Evolutionary conservation across 2,329 filamentous ascomycete genomes (phyloP).

Genomic region (Daldinia eschscholtzii): DNA sequence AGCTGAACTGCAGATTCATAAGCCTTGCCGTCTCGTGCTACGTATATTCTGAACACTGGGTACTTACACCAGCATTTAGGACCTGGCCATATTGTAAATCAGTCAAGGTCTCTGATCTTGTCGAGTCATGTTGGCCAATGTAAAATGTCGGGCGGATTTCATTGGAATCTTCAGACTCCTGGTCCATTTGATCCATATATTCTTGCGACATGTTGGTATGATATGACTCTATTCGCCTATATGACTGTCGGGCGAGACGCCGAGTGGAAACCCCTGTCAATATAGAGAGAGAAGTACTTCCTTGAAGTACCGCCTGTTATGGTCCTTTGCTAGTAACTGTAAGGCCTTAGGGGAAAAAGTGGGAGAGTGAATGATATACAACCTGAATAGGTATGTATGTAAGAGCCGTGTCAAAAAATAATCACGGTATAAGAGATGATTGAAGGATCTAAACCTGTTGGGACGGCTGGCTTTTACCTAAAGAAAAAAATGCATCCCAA

Average conservation of each 20-base stretch:
- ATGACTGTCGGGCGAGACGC: constrained; percentile 8
- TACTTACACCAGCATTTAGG: constrained; percentile 75
- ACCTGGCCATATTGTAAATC: constrained; percentile 75
- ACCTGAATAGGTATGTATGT: neutral
- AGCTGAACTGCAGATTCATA: constrained; percentile 73
- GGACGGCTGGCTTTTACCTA: constrained; percentile 8
- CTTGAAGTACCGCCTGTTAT: neutral
- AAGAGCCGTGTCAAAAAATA: constrained; percentile 17
- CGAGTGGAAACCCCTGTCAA: neutral
- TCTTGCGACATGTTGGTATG: constrained; percentile 44
- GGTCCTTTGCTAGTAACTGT: neutral
- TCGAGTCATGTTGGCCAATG: constrained; percentile 80
- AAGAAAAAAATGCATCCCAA: constrained; percentile 17
- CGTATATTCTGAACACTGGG: constrained; percentile 5
- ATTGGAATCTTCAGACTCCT: constrained; percentile 58
- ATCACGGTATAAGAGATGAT: constrained; percentile 20
- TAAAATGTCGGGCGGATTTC: constrained; percentile 70
- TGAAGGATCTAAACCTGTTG: constrained; percentile 2
- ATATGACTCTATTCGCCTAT: constrained; percentile 3
- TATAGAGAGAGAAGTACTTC: neutral
- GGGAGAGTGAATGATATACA: constrained; percentile 8
- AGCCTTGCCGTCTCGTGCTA: constrained; percentile 17
- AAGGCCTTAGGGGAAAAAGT: constrained; percentile 4
- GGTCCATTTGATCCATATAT: constrained; percentile 25
- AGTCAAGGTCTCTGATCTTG: constrained; percentile 69